Conservation (phyloP, 805 yeast species). For the Ogataea chonburiensis region DNA sequence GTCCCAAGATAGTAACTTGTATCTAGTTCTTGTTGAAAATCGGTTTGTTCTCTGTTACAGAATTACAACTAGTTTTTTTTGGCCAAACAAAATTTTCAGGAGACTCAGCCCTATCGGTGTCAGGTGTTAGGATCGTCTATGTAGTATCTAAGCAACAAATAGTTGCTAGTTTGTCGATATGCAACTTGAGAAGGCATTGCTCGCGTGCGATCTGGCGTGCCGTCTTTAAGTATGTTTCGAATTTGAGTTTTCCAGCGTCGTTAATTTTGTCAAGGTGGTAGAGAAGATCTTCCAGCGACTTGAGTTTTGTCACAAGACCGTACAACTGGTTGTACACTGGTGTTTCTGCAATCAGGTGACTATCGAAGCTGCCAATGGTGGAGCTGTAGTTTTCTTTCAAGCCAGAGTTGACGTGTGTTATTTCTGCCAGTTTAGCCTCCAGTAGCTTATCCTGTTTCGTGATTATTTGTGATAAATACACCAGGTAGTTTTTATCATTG, state of each 20-base stretch:
- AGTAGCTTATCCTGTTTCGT: conserved; percentile 28
- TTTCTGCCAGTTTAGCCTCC: conserved; percentile 12
- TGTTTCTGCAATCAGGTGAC: conserved; percentile 49
- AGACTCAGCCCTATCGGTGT: too few relatives aligned
- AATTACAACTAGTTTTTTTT: conserved; percentile 5
- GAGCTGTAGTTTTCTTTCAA: conserved; percentile 28
- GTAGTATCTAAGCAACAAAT: conserved; percentile 22
- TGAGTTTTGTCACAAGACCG: conserved; percentile 60
- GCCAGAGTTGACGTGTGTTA: conserved; percentile 17
- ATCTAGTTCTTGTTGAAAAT: conserved; percentile 1
- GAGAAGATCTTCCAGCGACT: conserved; percentile 68
- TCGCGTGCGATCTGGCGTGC: conserved; percentile 59
- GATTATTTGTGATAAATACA: conserved; percentile 16
- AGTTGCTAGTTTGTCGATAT: conserved; percentile 38
- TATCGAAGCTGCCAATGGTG: conserved; percentile 39
- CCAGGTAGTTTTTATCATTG: conserved; percentile 18
- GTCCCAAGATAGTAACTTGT: neutral
- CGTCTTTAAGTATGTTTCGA: conserved; percentile 41
- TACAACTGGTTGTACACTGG: conserved; percentile 60
- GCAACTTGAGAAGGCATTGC: conserved; percentile 54
- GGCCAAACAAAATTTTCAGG: conserved; percentile 8
- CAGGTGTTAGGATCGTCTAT: too few relatives aligned
- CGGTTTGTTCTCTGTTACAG: conserved; percentile 4
- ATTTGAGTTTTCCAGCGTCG: conserved; percentile 44
- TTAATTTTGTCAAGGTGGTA: conserved; percentile 56